Conservation (phyloP, 306 rosid species). For the Bauhinia variegata region DNA sequence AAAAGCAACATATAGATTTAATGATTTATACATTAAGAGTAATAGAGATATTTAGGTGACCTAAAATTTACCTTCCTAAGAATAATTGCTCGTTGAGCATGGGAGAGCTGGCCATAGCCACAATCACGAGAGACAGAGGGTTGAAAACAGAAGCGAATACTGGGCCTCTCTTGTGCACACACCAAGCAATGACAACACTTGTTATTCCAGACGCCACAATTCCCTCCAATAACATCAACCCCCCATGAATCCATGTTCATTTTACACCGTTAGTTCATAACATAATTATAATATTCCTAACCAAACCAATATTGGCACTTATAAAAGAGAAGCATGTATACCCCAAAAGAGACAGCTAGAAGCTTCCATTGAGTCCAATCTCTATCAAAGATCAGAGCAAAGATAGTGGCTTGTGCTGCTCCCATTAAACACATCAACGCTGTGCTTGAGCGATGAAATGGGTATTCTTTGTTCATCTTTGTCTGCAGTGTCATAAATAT, state of each 20-base stretch:
- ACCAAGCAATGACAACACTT: slow-evolving; percentile 27
- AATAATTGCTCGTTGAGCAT: slow-evolving; percentile 41
- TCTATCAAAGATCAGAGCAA: slow-evolving; percentile 31
- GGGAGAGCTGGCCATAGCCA: slow-evolving; percentile 27
- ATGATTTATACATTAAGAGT: too few species aligned
- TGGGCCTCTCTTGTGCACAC: slow-evolving; percentile 43
- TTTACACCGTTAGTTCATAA: too few species aligned
- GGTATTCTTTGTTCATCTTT: slow-evolving; percentile 44
- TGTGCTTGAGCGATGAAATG: slow-evolving; percentile 37
- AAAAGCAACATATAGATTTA: too few species aligned
- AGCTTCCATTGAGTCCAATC: slow-evolving; percentile 39
- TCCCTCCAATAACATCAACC: slow-evolving; percentile 37
- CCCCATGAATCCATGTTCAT: neutral
- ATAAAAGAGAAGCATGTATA: neutral
- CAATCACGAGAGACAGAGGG: slow-evolving; percentile 39
- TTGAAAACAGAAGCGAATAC: slow-evolving; percentile 35
- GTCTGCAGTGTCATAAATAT: slow-evolving; percentile 31
- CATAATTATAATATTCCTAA: too few species aligned
- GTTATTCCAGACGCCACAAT: slow-evolving; percentile 37
- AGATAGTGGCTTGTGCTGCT: slow-evolving; percentile 11
- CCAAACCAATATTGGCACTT: too few species aligned
- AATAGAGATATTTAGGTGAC: too few species aligned
- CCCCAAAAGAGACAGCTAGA: slow-evolving; percentile 17
- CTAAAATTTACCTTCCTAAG: slow-evolving; percentile 39
- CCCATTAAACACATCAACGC: slow-evolving; percentile 36